Conservation (phyloP, 2,329 filamentous ascomycete genomes). For the Aspergillus alliaceus region DNA sequence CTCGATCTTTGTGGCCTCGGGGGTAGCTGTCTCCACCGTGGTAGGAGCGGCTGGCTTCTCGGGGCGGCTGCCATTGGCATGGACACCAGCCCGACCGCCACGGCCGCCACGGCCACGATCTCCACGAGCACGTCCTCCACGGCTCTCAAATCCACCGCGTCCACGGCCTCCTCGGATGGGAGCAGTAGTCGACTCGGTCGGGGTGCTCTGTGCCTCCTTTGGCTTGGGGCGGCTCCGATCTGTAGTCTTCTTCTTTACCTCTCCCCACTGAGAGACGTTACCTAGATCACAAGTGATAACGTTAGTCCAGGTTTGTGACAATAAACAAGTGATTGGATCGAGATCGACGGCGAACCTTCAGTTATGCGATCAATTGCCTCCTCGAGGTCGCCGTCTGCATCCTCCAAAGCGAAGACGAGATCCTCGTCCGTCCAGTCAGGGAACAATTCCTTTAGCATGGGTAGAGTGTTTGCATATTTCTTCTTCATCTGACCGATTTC, state of each 20-base stretch:
- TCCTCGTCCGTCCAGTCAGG: conserved; percentile 94
- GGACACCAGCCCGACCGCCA: conserved; percentile 44
- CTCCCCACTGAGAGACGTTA: conserved; percentile 54
- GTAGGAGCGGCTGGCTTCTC: conserved; percentile 29
- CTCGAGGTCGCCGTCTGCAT: conserved; percentile 56
- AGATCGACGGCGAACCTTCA: conserved; percentile 40
- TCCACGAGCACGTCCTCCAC: conserved; percentile 48
- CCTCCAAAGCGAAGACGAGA: conserved; percentile 86
- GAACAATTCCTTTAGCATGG: conserved; percentile 87
- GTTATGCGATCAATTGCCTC: conserved; percentile 53
- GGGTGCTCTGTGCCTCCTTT: conserved; percentile 42
- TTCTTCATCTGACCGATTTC: conserved; percentile 91
- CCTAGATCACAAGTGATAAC: conserved; percentile 31
- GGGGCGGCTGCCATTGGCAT: conserved; percentile 44
- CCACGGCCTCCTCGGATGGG: conserved; percentile 45
- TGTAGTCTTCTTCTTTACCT: conserved; percentile 53
- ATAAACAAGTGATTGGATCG: neutral
- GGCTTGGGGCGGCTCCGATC: conserved; percentile 48
- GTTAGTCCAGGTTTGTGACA: neutral
- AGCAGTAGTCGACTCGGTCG: conserved; percentile 34
- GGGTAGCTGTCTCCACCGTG: conserved; percentile 17
- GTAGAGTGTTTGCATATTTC: conserved; percentile 77
- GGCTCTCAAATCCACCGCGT: conserved; percentile 47
- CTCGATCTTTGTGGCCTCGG: conserved; percentile 27
- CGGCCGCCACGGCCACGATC: conserved; percentile 50